Base-by-base conservation (phyloP, 1,139 yeast species). In the Yamadazyma dushanensis region DNA sequence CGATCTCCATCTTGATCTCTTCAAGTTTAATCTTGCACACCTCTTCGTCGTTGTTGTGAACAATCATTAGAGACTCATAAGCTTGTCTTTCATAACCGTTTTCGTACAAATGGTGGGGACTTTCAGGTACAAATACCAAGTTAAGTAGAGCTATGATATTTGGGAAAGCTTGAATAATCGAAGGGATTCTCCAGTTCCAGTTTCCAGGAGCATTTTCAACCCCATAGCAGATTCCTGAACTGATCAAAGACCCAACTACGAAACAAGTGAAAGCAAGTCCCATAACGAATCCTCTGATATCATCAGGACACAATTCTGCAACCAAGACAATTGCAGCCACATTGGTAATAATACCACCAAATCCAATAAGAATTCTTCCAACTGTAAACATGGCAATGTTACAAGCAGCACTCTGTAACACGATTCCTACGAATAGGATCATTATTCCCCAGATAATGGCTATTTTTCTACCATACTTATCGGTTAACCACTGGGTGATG, bases 101-200 rank as follows among this genome's bases (percentile, higher is more conserved):
- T 3, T 16, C n/a, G 3, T 51, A 36, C 32, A 46, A 38, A 33
- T 26, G 47, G 16, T 44, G 34, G 19, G 54, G 53, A n/a, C 47
- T 44, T 33, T 50, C 54, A 7, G 53, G 51, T 8, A 44, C 5
- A 20, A 46, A 45, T 2, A 43, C 13, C 23, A 45, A 40, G 22
- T 40, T 44, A 3, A 42, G n/a, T 4, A 42, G 10, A 10, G 48
- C 49, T 20, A 45, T 8, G 14, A 45, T 1, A 21, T 29, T 36
- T 4, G 50, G 50, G 10, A 27, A 37, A 18, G 26, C 43, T 32
- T 47, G 52, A n/a, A 49, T 19, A 15, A 48, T 43, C 3, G 51
- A 47, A 10, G 52, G 53, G 22, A 42, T 36, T 39, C 50, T 48
- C 53, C 53, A 49, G 20, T 38, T 37, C 50, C 50, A 47, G 26